phyloP scores from a whole-genome alignment of 139 green algal genomes.

The Chlorella sp. region DNA sequence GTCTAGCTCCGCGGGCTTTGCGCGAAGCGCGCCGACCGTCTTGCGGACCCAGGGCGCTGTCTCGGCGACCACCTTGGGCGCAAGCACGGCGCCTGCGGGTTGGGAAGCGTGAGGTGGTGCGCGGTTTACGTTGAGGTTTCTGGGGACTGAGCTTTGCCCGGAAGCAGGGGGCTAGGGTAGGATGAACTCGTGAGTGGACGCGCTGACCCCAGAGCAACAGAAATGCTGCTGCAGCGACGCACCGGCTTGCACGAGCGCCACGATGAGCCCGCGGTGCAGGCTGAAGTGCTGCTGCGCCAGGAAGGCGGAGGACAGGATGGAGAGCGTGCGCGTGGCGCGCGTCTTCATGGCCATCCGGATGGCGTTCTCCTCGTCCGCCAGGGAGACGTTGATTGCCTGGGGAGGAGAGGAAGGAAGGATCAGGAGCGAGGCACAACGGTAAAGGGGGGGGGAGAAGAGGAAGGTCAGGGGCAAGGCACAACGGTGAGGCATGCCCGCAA shows the following conservation, averaged over 20 bases:
- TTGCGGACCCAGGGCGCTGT: too few species aligned
- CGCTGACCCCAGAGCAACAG: too few species aligned
- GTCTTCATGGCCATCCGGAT: background rate
- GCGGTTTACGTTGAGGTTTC: background rate
- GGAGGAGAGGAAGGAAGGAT: background rate
- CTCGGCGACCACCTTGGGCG: background rate
- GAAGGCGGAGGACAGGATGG: background rate
- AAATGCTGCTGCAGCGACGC: too few species aligned
- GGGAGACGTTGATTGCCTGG: slow-evolving; percentile 3
- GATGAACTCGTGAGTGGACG: too few species aligned
- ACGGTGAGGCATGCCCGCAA: too few species aligned
- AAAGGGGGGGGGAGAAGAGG: background rate
- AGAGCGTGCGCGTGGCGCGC: background rate
- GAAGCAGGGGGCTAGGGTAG: too few species aligned
- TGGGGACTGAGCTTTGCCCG: too few species aligned
- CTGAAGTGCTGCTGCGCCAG: too few species aligned
- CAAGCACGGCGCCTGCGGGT: background rate
- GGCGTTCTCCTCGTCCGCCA: background rate
- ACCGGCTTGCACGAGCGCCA: too few species aligned
- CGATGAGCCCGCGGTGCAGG: too few species aligned
- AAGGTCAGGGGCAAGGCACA: background rate
- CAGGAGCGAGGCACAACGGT: background rate
- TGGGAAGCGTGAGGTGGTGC: background rate
- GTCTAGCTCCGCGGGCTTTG: background rate
- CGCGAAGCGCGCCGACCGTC: too few species aligned